Evolutionary conservation across 1,139 yeast species (phyloP).

Genomic region (Nakaseomyces glabratus): DNA sequence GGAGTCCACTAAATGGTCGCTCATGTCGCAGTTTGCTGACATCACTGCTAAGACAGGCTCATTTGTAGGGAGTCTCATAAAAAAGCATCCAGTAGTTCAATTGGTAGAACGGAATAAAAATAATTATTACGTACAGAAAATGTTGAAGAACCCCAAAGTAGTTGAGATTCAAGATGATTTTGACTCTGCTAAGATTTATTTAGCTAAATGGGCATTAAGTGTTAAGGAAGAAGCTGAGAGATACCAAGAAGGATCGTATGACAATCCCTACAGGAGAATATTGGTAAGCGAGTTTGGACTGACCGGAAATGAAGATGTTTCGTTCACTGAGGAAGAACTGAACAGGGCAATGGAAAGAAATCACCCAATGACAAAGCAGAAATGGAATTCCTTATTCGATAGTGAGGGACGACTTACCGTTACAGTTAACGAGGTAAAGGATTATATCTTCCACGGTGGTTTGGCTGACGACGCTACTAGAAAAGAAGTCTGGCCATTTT

Average conservation of each 20-base stretch:
- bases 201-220: slow-evolving; percentile 96
- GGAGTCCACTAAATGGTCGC: slow-evolving; percentile 73
- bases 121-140: slow-evolving; percentile 41
- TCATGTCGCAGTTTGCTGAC: slow-evolving; percentile 76
- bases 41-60: slow-evolving; percentile 56
- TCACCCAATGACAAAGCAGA: slow-evolving; percentile 42
- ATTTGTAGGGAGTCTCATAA: slow-evolving; percentile 17
- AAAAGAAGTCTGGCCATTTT: slow-evolving; percentile 74
- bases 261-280: slow-evolving; percentile 49
- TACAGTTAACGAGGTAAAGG: slow-evolving; percentile 70
- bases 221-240: slow-evolving; percentile 89
- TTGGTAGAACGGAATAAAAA: slow-evolving; percentile 24
- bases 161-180: slow-evolving; percentile 77
- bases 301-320: slow-evolving; percentile 40
- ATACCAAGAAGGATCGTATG: slow-evolving; percentile 49
- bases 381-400: slow-evolving; percentile 84
- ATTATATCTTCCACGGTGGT: slow-evolving; percentile 85
- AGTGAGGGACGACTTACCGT: slow-evolving; percentile 60
- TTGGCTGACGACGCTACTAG: slow-evolving; percentile 48
- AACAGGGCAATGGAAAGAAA: slow-evolving; percentile 39
- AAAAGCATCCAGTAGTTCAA: slow-evolving; percentile 26
- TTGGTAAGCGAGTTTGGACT: slow-evolving; percentile 59
- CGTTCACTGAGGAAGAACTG: slow-evolving; percentile 31
- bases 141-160: slow-evolving; percentile 73
- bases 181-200: slow-evolving; percentile 81